Evolutionary conservation across 495 filamentous ascomycete genomes (phyloP).

Genomic region (Penicillium atrosanguineum): DNA sequence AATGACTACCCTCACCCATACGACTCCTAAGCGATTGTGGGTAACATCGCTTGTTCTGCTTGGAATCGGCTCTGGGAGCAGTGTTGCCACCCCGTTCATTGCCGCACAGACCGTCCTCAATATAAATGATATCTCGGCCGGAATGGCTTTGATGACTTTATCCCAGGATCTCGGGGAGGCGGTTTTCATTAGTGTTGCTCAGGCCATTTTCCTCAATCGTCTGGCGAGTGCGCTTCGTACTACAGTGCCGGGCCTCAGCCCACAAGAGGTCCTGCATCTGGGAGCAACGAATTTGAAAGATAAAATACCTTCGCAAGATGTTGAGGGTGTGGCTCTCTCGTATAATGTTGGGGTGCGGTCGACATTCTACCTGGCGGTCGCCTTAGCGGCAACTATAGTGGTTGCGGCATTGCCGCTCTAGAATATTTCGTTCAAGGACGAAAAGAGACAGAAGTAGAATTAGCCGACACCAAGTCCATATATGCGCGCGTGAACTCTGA

Average conservation of each 20-base stretch:
- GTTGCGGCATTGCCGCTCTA: too few species aligned
- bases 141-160: constrained; percentile 1
- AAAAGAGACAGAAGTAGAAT: too few species aligned
- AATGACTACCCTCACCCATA: background rate
- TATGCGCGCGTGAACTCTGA: too few species aligned
- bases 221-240: background rate
- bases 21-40: background rate
- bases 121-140: constrained; percentile 1
- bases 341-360: too few species aligned
- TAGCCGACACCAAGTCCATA: too few species aligned
- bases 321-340: too few species aligned
- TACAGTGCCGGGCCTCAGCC: background rate
- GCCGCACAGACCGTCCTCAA: background rate
- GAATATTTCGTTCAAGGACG: too few species aligned
- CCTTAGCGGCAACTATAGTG: too few species aligned
- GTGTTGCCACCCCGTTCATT: background rate
- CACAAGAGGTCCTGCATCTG: background rate
- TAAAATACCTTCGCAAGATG: too few species aligned
- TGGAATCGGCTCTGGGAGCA: background rate
- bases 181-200: constrained; percentile 1
- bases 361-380: too few species aligned
- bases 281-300: too few species aligned
- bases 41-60: constrained; percentile 1
- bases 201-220: background rate
- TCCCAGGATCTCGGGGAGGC: constrained; percentile 3